These are phyloP conservation scores for Solanum appendiculatum DNA, from an alignment of 257 asterid species.

Conservation along the genomic window DNA sequence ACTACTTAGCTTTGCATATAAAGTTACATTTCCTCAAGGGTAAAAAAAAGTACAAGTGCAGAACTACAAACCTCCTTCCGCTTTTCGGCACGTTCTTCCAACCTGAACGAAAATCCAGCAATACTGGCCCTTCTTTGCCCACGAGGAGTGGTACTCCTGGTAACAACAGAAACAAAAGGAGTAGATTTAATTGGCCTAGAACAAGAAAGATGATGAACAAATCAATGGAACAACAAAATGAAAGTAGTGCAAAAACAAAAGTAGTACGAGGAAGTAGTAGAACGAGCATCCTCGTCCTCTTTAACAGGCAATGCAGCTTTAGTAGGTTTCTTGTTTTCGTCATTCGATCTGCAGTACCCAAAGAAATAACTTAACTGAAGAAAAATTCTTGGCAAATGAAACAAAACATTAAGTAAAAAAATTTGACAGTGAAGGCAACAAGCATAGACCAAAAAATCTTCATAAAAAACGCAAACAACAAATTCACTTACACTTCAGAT, in stretches of 20 bases:
- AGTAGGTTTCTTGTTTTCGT: constrained; percentile 21
- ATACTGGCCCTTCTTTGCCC: constrained; percentile 37
- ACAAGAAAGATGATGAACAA: constrained; percentile 5
- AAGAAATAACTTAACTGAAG: background rate
- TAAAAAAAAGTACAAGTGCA: background rate
- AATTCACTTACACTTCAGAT: constrained; percentile 35
- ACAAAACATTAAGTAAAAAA: background rate
- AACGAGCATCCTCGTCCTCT: constrained; percentile 62
- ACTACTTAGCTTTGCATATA: background rate
- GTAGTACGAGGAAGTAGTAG: constrained; percentile 67
- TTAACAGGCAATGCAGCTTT: constrained; percentile 15
- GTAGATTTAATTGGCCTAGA: background rate
- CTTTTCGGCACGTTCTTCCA: constrained; percentile 66
- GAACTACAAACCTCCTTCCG: constrained; percentile 5
- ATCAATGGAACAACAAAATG: background rate
- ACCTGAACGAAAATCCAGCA: constrained; percentile 53
- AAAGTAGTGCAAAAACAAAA: background rate
- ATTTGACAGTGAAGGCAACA: too few species aligned
- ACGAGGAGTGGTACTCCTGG: constrained; percentile 40
- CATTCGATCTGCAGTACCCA: constrained; percentile 30
- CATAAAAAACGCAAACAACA: background rate
- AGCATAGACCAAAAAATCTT: background rate
- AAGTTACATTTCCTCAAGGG: background rate
- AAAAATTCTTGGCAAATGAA: background rate
- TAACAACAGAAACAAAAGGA: background rate